Evolutionary conservation across 371 early-diverging fungal species (phyloP).

Genomic region (Lichtheimia corymbifera): DNA sequence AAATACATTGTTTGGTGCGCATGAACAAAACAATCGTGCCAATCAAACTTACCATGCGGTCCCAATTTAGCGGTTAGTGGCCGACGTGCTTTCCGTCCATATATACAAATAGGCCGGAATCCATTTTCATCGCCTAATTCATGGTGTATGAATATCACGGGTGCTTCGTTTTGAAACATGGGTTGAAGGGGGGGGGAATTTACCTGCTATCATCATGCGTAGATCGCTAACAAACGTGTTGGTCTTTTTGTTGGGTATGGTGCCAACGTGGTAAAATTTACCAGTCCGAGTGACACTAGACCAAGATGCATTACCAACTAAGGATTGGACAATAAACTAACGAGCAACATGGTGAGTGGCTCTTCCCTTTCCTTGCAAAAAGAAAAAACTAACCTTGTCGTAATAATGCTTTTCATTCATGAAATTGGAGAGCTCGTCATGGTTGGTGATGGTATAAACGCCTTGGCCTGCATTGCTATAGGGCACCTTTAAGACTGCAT

Average conservation of each 20-base stretch:
- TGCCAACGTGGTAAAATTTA: slow-evolving; percentile 90
- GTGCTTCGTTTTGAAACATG: not conserved
- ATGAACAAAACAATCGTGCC: not conserved
- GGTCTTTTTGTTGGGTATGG: slow-evolving; percentile 88
- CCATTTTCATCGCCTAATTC: slow-evolving; percentile 57
- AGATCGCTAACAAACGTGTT: slow-evolving; percentile 88
- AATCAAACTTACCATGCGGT: slow-evolving; percentile 31
- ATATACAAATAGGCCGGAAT: slow-evolving; percentile 86
- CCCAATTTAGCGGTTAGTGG: slow-evolving; percentile 72
- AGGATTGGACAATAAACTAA: slow-evolving; percentile 87
- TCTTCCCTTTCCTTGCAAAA: not conserved
- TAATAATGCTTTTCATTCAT: slow-evolving; percentile 85
- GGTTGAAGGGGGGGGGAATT: slow-evolving; percentile 18
- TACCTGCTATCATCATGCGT: slow-evolving; percentile 89
- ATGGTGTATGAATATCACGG: not conserved
- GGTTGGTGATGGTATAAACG: slow-evolving; percentile 90
- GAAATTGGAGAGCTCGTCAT: slow-evolving; percentile 74
- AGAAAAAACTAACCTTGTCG: slow-evolving; percentile 61
- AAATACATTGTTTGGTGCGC: not conserved
- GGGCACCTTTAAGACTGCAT: slow-evolving; percentile 91
- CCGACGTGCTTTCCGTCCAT: slow-evolving; percentile 82
- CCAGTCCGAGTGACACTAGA: slow-evolving; percentile 79
- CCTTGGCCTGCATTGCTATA: slow-evolving; percentile 95
- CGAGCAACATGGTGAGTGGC: not conserved
- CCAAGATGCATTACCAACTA: slow-evolving; percentile 94